phyloP scores from a whole-genome alignment of 805 yeast genomes.

The Zygoascus bituminiphila region DNA sequence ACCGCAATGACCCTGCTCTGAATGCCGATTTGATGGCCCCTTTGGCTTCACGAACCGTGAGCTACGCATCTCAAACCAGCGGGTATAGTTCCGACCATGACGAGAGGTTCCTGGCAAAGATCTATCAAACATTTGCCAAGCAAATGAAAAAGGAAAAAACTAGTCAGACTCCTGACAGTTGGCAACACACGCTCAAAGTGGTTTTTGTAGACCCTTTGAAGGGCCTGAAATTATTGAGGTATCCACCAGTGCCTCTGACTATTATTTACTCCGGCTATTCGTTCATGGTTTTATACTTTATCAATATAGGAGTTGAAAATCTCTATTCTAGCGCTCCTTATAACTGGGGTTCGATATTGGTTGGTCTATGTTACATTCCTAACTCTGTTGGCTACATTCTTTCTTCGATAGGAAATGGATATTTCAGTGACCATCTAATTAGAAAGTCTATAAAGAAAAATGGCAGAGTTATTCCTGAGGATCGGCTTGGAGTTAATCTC shows the following conservation, averaged over 20 bases:
- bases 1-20: background rate
- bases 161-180: background rate
- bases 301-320: slow-evolving; percentile 65
- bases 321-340: slow-evolving; percentile 59
- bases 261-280: slow-evolving; percentile 61
- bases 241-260: slow-evolving; percentile 69
- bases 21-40: slow-evolving; percentile 4
- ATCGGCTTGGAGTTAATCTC: slow-evolving; percentile 69
- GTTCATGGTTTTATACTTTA: slow-evolving; percentile 61
- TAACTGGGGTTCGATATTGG: slow-evolving; percentile 52
- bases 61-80: background rate
- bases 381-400: slow-evolving; percentile 69
- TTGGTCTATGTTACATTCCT: slow-evolving; percentile 75
- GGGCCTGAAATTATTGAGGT: slow-evolving; percentile 49
- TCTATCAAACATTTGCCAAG: background rate
- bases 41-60: background rate
- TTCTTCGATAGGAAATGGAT: slow-evolving; percentile 75
- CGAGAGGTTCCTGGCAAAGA: slow-evolving; percentile 5
- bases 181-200: background rate
- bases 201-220: slow-evolving; percentile 49
- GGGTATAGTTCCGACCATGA: background rate
- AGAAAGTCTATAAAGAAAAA: slow-evolving; percentile 43
- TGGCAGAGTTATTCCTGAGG: slow-evolving; percentile 69
- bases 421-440: slow-evolving; percentile 62
- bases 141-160: background rate